A percentile compares a stretch with the other conserved stretches of the same genome.
These are phyloP conservation scores for Silene coronaria DNA, from an alignment of 179 eudicot genomes.

Conservation along the genomic window DNA sequence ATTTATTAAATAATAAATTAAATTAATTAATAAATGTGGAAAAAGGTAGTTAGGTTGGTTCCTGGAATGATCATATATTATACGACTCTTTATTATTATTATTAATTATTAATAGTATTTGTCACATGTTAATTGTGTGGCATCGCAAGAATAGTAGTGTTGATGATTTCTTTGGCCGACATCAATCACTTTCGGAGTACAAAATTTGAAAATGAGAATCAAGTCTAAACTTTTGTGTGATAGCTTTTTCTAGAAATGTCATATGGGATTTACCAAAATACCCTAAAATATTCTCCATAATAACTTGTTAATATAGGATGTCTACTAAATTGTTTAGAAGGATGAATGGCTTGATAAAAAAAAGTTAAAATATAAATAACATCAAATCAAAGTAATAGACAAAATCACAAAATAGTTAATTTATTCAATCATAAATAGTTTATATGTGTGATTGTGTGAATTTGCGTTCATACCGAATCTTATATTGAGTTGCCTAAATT, in stretches of 20 bases:
- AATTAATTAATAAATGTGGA: background rate
- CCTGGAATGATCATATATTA: background rate
- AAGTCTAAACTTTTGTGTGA: background rate
- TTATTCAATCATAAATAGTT: too few species aligned
- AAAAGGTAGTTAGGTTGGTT: background rate
- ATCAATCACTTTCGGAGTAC: background rate
- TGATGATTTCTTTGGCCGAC: conserved; percentile 9
- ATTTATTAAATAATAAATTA: too few species aligned
- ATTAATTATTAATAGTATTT: background rate
- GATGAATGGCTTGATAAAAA: too few species aligned
- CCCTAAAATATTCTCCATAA: background rate
- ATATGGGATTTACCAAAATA: background rate
- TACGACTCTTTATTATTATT: too few species aligned
- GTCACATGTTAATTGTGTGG: conserved; percentile 29
- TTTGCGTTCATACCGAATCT: too few species aligned
- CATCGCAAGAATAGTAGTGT: conserved; percentile 5
- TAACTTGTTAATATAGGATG: too few species aligned
- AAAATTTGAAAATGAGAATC: background rate
- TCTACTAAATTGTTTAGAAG: too few species aligned
- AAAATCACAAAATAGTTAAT: too few species aligned
- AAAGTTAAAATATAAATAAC: too few species aligned
- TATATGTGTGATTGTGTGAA: too few species aligned
- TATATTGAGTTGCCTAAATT: too few species aligned
- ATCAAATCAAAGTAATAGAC: too few species aligned
- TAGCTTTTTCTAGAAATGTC: background rate